Evolutionary conservation across 1,139 yeast genomes (phyloP).

Genomic region (Meyerozyma sp.): DNA sequence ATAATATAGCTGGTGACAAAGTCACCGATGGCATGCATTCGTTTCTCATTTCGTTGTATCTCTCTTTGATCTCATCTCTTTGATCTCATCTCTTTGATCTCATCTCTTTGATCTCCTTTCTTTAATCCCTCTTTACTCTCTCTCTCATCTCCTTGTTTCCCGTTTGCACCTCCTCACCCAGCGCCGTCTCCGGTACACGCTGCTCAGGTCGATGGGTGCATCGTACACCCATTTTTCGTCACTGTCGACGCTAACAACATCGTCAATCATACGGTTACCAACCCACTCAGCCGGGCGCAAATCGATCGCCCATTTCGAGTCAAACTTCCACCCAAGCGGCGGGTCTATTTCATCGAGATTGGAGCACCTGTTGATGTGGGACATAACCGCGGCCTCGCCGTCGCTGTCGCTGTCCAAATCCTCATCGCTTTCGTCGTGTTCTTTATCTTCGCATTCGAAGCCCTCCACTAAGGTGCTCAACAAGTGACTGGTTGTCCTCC

Average conservation of each 20-base stretch:
- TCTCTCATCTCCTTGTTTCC: not conserved
- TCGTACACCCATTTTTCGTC: slow-evolving; percentile 83
- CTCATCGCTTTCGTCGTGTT: not conserved
- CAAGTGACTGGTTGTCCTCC: slow-evolving; percentile 13
- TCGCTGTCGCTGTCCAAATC: not conserved
- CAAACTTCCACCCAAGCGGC: slow-evolving; percentile 55
- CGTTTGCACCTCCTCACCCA: slow-evolving; percentile 1
- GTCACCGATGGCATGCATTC: no score
- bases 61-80: no score
- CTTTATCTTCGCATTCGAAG: slow-evolving; percentile 9
- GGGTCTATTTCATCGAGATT: slow-evolving; percentile 39
- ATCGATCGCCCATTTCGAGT: slow-evolving; percentile 54
- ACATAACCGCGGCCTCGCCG: not conserved
- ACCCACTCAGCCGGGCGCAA: slow-evolving; percentile 59
- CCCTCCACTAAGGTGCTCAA: not conserved
- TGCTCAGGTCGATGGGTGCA: slow-evolving; percentile 9
- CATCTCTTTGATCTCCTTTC: no score
- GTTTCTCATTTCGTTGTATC: no score
- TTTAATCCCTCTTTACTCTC: no score
- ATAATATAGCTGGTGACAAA: no score
- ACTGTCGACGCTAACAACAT: slow-evolving; percentile 53
- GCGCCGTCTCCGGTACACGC: slow-evolving; percentile 2
- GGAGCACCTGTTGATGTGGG: slow-evolving; percentile 12
- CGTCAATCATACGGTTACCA: slow-evolving; percentile 39
- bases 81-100: no score